Conservation (phyloP, 768 basidiomycete species). For the Scleroderma citrinum region DNA sequence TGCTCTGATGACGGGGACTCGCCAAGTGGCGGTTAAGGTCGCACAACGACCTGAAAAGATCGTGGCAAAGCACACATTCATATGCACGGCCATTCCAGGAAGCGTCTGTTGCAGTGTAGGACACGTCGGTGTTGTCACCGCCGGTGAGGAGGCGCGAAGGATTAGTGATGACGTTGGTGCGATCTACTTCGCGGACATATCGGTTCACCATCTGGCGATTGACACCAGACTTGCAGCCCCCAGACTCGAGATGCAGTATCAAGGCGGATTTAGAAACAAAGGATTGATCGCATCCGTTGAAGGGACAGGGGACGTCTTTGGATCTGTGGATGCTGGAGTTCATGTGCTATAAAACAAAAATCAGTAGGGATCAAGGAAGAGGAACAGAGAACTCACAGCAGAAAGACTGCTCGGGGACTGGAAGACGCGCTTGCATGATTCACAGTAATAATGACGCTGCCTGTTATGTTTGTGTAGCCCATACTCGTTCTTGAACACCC, state of each 20-base stretch:
- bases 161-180: slow-evolving; percentile 46
- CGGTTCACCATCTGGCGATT: slow-evolving; percentile 31
- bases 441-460: slow-evolving; percentile 41
- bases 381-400: slow-evolving; percentile 3
- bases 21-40: slow-evolving; percentile 57
- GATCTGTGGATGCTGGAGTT: slow-evolving; percentile 47
- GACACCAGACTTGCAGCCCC: slow-evolving; percentile 48
- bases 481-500: slow-evolving; percentile 33
- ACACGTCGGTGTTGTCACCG: slow-evolving; percentile 1
- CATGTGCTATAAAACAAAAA: slow-evolving; percentile 35
- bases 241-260: slow-evolving; percentile 58
- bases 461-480: slow-evolving; percentile 46
- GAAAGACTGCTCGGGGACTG: slow-evolving; percentile 13
- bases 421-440: slow-evolving; percentile 40
- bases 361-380: neutral
- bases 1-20: slow-evolving; percentile 53
- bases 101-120: slow-evolving; percentile 28
- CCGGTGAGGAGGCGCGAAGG: slow-evolving; percentile 44
- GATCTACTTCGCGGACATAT: slow-evolving; percentile 40
- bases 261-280: slow-evolving; percentile 55
- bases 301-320: slow-evolving; percentile 32
- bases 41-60: slow-evolving; percentile 31
- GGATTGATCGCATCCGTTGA: slow-evolving; percentile 35
- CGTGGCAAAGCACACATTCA: slow-evolving; percentile 63
- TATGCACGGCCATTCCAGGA: slow-evolving; percentile 41